Conservation (phyloP, 371 early-diverging fungal genomes). For the Chytridium lagenaria region DNA sequence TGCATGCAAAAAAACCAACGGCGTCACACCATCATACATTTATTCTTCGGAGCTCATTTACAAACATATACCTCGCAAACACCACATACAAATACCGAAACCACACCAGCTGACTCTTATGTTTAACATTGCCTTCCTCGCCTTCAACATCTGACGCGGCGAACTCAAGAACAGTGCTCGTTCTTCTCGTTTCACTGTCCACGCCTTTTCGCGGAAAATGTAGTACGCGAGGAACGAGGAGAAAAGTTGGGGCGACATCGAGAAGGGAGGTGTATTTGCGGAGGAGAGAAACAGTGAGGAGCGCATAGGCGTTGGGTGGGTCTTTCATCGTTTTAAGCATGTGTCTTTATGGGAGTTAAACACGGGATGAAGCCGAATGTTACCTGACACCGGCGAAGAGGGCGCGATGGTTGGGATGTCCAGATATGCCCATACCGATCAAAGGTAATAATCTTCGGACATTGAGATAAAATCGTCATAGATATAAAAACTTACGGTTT, state of each 20-base stretch:
- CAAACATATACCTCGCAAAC: slow-evolving; percentile 94
- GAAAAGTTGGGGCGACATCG: slow-evolving; percentile 20
- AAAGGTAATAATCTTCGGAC: slow-evolving; percentile 85
- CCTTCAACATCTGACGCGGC: slow-evolving; percentile 18
- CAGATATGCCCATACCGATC: slow-evolving; percentile 91
- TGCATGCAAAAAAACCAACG: neutral
- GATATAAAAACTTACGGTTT: slow-evolving; percentile 37
- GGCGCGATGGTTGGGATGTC: slow-evolving; percentile 93
- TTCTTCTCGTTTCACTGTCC: neutral
- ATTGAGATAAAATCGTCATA: neutral
- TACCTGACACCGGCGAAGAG: slow-evolving; percentile 80
- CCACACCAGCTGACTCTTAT: slow-evolving; percentile 92
- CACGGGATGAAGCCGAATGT: slow-evolving; percentile 16
- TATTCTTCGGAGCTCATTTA: slow-evolving; percentile 63
- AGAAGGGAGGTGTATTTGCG: slow-evolving; percentile 30
- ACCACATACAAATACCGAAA: slow-evolving; percentile 92
- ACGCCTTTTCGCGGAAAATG: slow-evolving; percentile 10
- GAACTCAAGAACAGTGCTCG: slow-evolving; percentile 10
- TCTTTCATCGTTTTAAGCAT: neutral
- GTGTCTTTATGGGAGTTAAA: too few species aligned
- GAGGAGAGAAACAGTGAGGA: slow-evolving; percentile 21
- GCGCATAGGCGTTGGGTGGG: slow-evolving; percentile 18
- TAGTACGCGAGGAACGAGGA: slow-evolving; percentile 14
- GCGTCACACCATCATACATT: neutral
- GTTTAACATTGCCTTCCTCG: slow-evolving; percentile 84